phyloP scores from a whole-genome alignment of 768 basidiomycete species.

The Podaxis sp. region DNA sequence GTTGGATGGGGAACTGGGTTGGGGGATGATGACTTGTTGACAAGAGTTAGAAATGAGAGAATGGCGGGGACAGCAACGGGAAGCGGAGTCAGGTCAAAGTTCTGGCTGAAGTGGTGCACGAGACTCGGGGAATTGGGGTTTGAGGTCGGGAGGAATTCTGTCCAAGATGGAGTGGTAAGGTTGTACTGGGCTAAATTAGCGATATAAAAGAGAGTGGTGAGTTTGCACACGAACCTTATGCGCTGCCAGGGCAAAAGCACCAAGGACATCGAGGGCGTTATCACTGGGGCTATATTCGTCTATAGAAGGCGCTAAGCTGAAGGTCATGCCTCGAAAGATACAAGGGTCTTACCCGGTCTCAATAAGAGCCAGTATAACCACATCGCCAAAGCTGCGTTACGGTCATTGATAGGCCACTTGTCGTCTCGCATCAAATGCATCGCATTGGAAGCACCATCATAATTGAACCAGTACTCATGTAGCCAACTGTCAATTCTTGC shows the following conservation, averaged over 20 bases:
- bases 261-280: conserved; percentile 42
- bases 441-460: conserved; percentile 51
- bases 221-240: conserved; percentile 36
- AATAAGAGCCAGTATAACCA: conserved; percentile 80
- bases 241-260: conserved; percentile 63
- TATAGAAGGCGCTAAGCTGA: conserved; percentile 20
- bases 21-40: conserved; percentile 34
- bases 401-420: conserved; percentile 54
- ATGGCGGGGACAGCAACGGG: conserved; percentile 70
- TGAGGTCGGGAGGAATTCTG: conserved; percentile 34
- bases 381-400: conserved; percentile 57
- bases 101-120: conserved; percentile 40
- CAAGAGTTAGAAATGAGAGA: conserved; percentile 59
- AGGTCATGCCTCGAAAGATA: neutral
- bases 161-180: conserved; percentile 54
- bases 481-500: conserved; percentile 63
- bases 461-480: conserved; percentile 60
- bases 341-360: conserved; percentile 42
- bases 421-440: conserved; percentile 34
- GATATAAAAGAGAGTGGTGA: conserved; percentile 7
- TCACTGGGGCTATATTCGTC: conserved; percentile 44
- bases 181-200: conserved; percentile 45
- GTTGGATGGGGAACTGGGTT: conserved; percentile 27
- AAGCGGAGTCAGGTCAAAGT: conserved; percentile 46
- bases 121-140: conserved; percentile 17